Base-by-base conservation (phyloP, 2,329 filamentous ascomycete genomes). In the Thelonectria blattea region DNA sequence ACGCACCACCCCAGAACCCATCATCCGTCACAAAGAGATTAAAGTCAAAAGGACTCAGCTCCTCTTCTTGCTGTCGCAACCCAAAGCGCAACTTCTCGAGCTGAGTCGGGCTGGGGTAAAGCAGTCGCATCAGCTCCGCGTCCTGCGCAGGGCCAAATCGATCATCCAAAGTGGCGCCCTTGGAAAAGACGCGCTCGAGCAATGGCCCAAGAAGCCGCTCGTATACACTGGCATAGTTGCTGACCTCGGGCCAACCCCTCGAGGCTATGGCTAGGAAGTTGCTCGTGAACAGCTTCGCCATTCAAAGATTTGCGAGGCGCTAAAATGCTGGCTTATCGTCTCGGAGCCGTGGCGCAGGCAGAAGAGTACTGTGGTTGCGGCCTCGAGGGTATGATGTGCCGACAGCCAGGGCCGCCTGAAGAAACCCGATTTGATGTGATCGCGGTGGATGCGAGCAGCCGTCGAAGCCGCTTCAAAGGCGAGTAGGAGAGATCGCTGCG, bases 21-120 rank as follows among this genome's bases (percentile, higher is more conserved):
- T 58, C 56, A 18, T 58, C 56, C 9, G 37, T 12, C 56, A 58
- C 48, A n/a, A 58, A 58, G 2, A 53, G 15, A 22, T 58, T 53
- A 20, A 53, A 58, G 20, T 58, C 56, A 30, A 58, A 58, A 2
- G 49, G 49, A 34, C 56, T 53, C 11, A 53, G 32, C 14, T 58
- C 56, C 22, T 58, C 42, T 2, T 46, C 20, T 41, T 49, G 49
- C 18, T 53, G 56, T 9, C 48, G 30, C 41, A 37, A 17, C 7
- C 49, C 49, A 32, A 48, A 53, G 7, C 56, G 18, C 22, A 58
- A 15, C 17, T 52, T 58, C 49, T 58, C 49, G 3, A 58, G 39
- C 32, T 58, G 56, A 3, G 56, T 50, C 18, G 56, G 56, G 11
- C 48, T 41, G 8, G 56, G 56, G 17, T 58, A 58, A 6, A 58